A percentile compares a stretch with the other conserved stretches of the same genome.
phyloP scores from a whole-genome alignment of 192 early-diverging fungal species.

The Entomortierella lignicola region DNA sequence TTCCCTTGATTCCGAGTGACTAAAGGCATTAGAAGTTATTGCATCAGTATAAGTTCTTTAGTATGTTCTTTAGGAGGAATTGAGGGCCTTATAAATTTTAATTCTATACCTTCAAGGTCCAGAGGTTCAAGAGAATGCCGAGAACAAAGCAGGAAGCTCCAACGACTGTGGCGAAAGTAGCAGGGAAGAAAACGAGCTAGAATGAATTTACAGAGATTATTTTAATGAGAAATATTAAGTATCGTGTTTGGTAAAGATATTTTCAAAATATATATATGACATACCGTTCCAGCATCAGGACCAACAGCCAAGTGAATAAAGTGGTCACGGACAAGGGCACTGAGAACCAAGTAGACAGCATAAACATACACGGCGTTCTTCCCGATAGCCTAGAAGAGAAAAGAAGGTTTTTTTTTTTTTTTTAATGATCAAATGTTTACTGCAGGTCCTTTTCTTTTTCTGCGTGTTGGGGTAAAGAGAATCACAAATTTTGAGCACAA shows the following conservation, averaged over 20 bases:
- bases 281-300: slow-evolving; percentile 59
- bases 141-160: slow-evolving; percentile 54
- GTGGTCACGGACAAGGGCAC: slow-evolving; percentile 65
- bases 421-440: neutral
- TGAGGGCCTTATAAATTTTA: too few relatives aligned
- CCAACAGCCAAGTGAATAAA: slow-evolving; percentile 65
- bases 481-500: neutral
- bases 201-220: neutral
- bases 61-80: too few relatives aligned
- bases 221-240: too few relatives aligned
- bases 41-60: too few relatives aligned
- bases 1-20: slow-evolving; percentile 68
- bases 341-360: slow-evolving; percentile 63
- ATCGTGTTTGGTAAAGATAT: too few relatives aligned
- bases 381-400: slow-evolving; percentile 47
- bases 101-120: slow-evolving; percentile 62
- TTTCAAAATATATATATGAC: slow-evolving; percentile 6
- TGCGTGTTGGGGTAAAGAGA: slow-evolving; percentile 16
- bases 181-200: slow-evolving; percentile 49
- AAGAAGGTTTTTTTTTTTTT: neutral
- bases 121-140: slow-evolving; percentile 63
- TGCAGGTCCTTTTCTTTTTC: slow-evolving; percentile 12
- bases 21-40: neutral
- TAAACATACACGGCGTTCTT: slow-evolving; percentile 67
- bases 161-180: slow-evolving; percentile 31